phyloP scores from a whole-genome alignment of 129 eudicot genomes.

The Glebionis coronaria region DNA sequence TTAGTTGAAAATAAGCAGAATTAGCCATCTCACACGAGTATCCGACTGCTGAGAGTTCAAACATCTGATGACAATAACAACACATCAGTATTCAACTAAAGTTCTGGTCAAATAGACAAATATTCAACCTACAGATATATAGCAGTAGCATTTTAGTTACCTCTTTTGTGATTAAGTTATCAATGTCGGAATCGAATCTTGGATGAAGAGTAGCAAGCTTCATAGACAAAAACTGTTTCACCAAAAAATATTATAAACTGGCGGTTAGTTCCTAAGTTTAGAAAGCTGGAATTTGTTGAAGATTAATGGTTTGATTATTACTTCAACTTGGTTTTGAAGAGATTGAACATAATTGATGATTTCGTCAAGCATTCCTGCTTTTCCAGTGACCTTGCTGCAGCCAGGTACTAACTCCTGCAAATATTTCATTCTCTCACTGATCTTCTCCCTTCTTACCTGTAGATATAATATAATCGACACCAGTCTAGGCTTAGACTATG shows the following conservation, averaged over 20 bases:
- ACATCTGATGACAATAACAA: conserved; percentile 40
- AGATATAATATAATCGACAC: not conserved
- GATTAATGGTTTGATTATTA: conserved; percentile 26
- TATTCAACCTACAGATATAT: too few relatives aligned
- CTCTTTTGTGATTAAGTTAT: conserved; percentile 65
- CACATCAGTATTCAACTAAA: not conserved
- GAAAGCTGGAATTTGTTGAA: not conserved
- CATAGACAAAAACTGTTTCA: conserved; percentile 89
- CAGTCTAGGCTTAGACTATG: not conserved
- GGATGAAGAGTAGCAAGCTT: conserved; percentile 82
- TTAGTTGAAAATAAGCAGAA: conserved; percentile 44
- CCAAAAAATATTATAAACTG: not conserved
- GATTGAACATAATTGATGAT: conserved; percentile 96
- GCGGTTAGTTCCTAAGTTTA: conserved; percentile 18
- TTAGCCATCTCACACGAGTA: conserved; percentile 41
- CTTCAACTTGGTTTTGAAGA: conserved; percentile 98
- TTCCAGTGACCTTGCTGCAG: conserved; percentile 91
- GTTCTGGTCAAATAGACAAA: not conserved
- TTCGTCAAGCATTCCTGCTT: conserved; percentile 99
- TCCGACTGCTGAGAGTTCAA: conserved; percentile 43
- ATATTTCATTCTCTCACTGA: conserved; percentile 94
- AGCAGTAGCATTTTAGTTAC: conserved; percentile 26
- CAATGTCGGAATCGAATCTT: conserved; percentile 57
- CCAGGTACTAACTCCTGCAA: conserved; percentile 97
- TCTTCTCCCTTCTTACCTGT: conserved; percentile 97